Conservation (phyloP, 2,329 filamentous ascomycete species). For the Colletotrichum phormii region DNA sequence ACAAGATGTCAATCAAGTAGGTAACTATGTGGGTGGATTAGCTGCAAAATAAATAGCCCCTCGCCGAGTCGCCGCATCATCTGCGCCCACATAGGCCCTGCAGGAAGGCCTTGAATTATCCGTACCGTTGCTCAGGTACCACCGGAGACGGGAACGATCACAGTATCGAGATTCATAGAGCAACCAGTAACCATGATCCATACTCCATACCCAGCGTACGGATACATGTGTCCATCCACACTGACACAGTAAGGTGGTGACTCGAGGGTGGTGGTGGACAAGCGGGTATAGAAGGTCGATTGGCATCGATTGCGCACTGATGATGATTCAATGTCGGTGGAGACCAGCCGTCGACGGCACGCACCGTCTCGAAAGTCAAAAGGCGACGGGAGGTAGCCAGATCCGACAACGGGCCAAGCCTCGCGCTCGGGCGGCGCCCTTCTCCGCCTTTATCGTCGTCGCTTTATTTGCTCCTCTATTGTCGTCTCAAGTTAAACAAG, state of each 20-base stretch:
- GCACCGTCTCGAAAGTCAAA: conserved; percentile 36
- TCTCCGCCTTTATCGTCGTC: not conserved
- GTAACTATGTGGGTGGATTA: not conserved
- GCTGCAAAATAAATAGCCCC: conserved; percentile 5
- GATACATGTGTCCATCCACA: not conserved
- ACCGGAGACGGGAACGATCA: not conserved
- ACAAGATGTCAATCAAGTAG: not conserved
- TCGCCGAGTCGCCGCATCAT: conserved; percentile 23
- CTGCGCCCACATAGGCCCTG: conserved; percentile 18
- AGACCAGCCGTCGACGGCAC: conserved; percentile 32
- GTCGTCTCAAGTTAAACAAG: not conserved
- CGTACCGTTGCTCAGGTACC: not conserved
- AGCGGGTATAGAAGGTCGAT: not conserved
- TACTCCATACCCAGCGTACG: not conserved
- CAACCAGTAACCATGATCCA: conserved; percentile 20
- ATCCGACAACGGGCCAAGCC: conserved; percentile 27
- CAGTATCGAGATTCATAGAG: conserved; percentile 13
- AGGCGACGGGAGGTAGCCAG: conserved; percentile 26
- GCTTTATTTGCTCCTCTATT: not conserved
- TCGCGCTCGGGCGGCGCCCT: conserved; percentile 11
- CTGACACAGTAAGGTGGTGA: not conserved
- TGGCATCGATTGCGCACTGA: conserved; percentile 26
- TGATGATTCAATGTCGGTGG: conserved; percentile 27
- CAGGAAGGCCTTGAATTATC: conserved; percentile 11
- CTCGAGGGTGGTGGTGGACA: not conserved